phyloP scores from a whole-genome alignment of 257 asterid species.

The Catharanthus roseus region DNA sequence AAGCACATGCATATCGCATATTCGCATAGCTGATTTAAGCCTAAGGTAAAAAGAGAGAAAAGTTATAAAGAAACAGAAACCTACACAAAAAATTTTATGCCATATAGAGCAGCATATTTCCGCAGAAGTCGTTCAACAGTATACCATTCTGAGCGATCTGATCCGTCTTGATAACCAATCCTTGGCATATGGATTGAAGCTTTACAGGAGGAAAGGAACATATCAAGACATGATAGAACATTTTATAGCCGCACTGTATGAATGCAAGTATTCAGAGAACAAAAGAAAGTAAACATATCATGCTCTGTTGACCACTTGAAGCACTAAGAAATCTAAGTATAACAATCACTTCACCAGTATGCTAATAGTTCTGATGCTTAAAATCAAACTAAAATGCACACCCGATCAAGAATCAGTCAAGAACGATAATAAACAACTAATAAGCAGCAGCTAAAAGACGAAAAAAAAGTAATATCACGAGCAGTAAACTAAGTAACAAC shows the following conservation, averaged over 20 bases:
- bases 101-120: constrained; percentile 67
- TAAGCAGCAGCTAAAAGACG: background rate
- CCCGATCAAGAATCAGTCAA: background rate
- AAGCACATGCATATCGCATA: background rate
- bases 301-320: background rate
- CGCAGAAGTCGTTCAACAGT: constrained; percentile 80
- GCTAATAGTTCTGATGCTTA: background rate
- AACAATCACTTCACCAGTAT: background rate
- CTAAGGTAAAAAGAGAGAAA: background rate
- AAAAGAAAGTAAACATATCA: background rate
- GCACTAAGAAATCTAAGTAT: background rate
- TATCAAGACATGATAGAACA: background rate
- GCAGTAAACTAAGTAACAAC: background rate
- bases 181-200: constrained; percentile 97
- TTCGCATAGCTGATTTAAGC: background rate
- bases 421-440: background rate
- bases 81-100: constrained; percentile 64
- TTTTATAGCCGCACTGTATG: background rate
- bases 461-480: background rate
- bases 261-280: background rate
- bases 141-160: constrained; percentile 91
- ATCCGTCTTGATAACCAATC: constrained; percentile 65
- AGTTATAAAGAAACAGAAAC: constrained; percentile 32
- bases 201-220: constrained; percentile 16
- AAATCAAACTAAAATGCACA: background rate